Percentiles rank a stretch among this genome's conserved stretches.
Evolutionary conservation across 116 monocot genomes (phyloP).

Genomic region (Iris pallida): DNA sequence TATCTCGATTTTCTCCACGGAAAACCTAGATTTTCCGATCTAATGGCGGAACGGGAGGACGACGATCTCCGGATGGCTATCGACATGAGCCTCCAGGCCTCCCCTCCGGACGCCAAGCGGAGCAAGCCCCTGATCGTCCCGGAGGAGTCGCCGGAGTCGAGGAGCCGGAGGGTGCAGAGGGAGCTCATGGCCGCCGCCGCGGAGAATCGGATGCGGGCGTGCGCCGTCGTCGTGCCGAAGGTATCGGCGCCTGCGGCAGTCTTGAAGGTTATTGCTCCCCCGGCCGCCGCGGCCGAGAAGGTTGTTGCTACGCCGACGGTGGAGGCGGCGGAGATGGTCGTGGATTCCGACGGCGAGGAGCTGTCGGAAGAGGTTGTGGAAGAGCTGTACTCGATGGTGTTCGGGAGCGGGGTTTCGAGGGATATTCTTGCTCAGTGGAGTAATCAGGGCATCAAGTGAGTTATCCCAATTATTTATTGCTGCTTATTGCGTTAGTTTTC

Average conservation of each 20-base stretch:
- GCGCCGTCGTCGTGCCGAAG: slow-evolving; percentile 3
- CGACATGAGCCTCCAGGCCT: slow-evolving; percentile 85
- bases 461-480: neutral
- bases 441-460: slow-evolving; percentile 96
- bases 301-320: neutral
- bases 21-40: neutral
- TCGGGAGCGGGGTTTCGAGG: slow-evolving; percentile 59
- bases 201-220: slow-evolving; percentile 74
- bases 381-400: slow-evolving; percentile 70
- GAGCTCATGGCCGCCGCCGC: slow-evolving; percentile 93
- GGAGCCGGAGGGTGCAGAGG: slow-evolving; percentile 55
- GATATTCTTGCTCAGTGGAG: slow-evolving; percentile 83
- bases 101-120: slow-evolving; percentile 86
- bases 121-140: slow-evolving; percentile 57
- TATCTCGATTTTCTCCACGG: neutral
- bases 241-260: slow-evolving; percentile 3
- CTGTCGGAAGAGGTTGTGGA: slow-evolving; percentile 40
- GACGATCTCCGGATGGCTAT: slow-evolving; percentile 98
- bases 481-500: too few relatives aligned
- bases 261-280: slow-evolving; percentile 8
- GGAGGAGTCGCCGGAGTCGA: slow-evolving; percentile 52
- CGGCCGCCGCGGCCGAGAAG: neutral
- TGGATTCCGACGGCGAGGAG: slow-evolving; percentile 33
- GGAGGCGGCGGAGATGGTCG: slow-evolving; percentile 6
- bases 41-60: slow-evolving; percentile 80